Percentiles rank a stretch among this genome's conserved stretches.
Evolutionary conservation across 768 basidiomycete genomes (phyloP).

Genomic region (Phaffia australis): DNA sequence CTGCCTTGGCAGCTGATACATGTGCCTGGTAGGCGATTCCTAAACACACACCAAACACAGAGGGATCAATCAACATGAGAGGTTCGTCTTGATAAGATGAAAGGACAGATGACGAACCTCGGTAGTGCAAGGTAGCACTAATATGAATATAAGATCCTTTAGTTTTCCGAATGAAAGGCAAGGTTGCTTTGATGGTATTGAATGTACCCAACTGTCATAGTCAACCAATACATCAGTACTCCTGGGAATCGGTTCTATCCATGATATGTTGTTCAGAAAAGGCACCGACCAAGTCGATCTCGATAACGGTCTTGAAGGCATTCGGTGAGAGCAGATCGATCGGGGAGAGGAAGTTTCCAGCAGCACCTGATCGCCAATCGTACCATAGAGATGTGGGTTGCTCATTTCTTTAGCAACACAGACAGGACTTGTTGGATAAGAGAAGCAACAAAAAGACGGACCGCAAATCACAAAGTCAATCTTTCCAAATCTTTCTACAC

Average conservation of each 20-base stretch:
- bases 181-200: slow-evolving; percentile 87
- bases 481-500: slow-evolving; percentile 64
- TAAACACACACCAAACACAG: slow-evolving; percentile 33
- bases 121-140: slow-evolving; percentile 77
- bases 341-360: slow-evolving; percentile 84
- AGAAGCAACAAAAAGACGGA: slow-evolving; percentile 32
- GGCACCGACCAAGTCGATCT: slow-evolving; percentile 71
- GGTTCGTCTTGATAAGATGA: neutral
- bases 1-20: slow-evolving; percentile 90
- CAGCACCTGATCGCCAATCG: slow-evolving; percentile 53
- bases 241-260: slow-evolving; percentile 4
- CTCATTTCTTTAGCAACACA: neutral
- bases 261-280: neutral
- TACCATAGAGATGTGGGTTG: neutral
- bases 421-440: neutral
- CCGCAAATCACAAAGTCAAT: slow-evolving; percentile 96
- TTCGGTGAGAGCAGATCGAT: slow-evolving; percentile 60
- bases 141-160: slow-evolving; percentile 81
- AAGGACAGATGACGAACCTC: slow-evolving; percentile 43
- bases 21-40: slow-evolving; percentile 80
- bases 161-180: slow-evolving; percentile 57
- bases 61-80: neutral
- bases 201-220: slow-evolving; percentile 68
- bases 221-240: neutral
- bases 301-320: slow-evolving; percentile 82